Evolutionary conservation across 768 basidiomycete genomes (phyloP), one percentile per base, ranked within the genome.

Genomic region (Candolleomyces eurysporus): DNA sequence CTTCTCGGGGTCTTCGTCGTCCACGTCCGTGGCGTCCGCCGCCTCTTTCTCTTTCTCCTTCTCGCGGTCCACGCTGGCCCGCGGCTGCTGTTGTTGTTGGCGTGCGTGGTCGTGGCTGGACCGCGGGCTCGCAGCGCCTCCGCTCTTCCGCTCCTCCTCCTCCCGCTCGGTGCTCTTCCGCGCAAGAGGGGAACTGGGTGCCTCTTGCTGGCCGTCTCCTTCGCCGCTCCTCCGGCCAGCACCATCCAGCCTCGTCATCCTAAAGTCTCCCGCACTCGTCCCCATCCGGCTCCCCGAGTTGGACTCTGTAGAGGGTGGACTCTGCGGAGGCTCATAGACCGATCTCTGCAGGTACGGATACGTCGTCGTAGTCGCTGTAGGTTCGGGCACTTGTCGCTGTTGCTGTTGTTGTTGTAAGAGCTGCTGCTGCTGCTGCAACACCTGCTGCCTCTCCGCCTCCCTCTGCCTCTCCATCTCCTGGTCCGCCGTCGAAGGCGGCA

Each of bases 401-500:
- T 26, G 26, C 4, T 26, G 26, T 26, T 26, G 26, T 26, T 26
- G 26, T 26, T 26, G 26, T 26, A 26, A 26, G 63, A 64, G 70
- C 22, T 64, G 60, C 50, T 66, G 65, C 57, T 70, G 57, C n/a
- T 71, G 65, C 51, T 70, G 73, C 45, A 8, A 14, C 36, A 36
- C 36, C 36, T 11, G 6, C 60, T 61, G 46, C 51, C 53, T 49
- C 56, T 21, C 17, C 6, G 19, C 17, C 39, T 57, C 36, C 36
- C 48, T 43, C 60, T 54, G 36, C 26, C 54, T 43, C 61, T 70
- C 63, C 55, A 63, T 57, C 49, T 72, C 66, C 66, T 76, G 78
- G 60, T 89, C 86, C 14, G 89, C 87, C 22, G 94, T 92, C 3
- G 82, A 80, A n/a, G 93, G 92, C 43, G 93, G 89, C 19, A 88